phyloP scores from a whole-genome alignment of 208 protist genomes.

The Perkinsela sp. region DNA sequence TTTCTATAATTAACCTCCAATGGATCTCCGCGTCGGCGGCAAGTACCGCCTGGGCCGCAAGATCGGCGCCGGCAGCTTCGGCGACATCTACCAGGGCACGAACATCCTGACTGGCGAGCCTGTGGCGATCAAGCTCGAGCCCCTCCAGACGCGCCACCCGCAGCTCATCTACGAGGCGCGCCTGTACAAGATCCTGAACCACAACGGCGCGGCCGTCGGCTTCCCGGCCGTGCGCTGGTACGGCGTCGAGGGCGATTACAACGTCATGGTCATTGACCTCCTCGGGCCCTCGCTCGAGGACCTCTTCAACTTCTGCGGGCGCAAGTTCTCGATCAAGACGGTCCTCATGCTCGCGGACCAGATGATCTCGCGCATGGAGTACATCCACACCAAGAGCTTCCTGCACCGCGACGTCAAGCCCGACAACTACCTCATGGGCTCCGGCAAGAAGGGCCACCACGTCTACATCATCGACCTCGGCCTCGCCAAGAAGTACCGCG shows the following conservation, averaged over 20 bases:
- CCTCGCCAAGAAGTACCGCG: constrained; percentile 92
- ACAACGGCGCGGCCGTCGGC: constrained; percentile 26
- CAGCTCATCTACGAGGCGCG: constrained; percentile 66
- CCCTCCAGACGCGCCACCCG: constrained; percentile 51
- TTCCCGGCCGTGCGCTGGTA: constrained; percentile 60
- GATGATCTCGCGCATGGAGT: constrained; percentile 64
- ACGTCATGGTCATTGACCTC: constrained; percentile 74
- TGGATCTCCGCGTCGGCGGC: constrained; percentile 75
- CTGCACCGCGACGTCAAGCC: constrained; percentile 78
- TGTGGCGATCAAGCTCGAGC: constrained; percentile 69
- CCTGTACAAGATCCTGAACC: constrained; percentile 53
- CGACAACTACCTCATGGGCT: constrained; percentile 76
- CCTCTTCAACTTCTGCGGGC: constrained; percentile 54
- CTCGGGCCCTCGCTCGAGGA: constrained; percentile 65
- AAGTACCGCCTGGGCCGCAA: constrained; percentile 83
- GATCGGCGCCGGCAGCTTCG: constrained; percentile 83
- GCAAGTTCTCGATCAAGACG: constrained; percentile 63
- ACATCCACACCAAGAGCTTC: constrained; percentile 63
- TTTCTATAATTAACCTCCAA: constrained; percentile 1
- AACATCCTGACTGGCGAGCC: constrained; percentile 57
- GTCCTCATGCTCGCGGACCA: constrained; percentile 69
- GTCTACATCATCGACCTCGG: constrained; percentile 96
- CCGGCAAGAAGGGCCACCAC: constrained; percentile 46
- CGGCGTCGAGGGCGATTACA: constrained; percentile 62
- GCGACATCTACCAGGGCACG: constrained; percentile 66